Base-by-base conservation (phyloP, 495 filamentous ascomycete genomes). In the Penicillium maclennaniae region DNA sequence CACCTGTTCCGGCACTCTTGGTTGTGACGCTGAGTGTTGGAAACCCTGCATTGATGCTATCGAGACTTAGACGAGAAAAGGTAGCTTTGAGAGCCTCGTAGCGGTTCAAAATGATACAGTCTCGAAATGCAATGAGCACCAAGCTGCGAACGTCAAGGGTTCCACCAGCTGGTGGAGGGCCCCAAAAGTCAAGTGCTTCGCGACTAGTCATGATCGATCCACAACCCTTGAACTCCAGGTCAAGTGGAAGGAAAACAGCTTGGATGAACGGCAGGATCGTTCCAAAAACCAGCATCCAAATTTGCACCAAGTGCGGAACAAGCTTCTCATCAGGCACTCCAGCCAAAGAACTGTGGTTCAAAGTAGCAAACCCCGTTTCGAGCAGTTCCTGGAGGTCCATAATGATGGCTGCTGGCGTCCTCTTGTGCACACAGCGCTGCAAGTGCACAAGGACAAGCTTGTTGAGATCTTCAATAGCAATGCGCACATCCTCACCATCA, bases 391-490 rank as follows among this genome's bases (percentile, higher is more conserved):
- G 76, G 14, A 97, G 70, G 56, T 97, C 92, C 45, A 89, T 86
- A 23, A 93, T 77, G 17, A 95, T 83, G 20, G 82, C 74, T 16
- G 79, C 78, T 1, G 90, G 87, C 1, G 76, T 75, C 17, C 83
- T 79, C 25, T 83, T 83, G 31, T 85, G 79, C 27, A 92, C 80
- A 59, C 88, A 91, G 31, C 85, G 84, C 58, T 90, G 87, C 36
- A 95, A 80, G 54, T 93, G 87, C 55, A 86, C 77, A n/a, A 78
- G 72, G 1, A 97, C 92, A 10, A 97, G 80, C 40, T 86, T 83
- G 65, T 99, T 99, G 54, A 97, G 82, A 61, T 97, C 95, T 65
- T 99, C 95, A 16, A 99, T 87, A 0, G 92, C 91, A 41, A 92
- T 79, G 14, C 89, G 81, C 6, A 96, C 77, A 55, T 96, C 88